Conservation (phyloP, 2,329 filamentous ascomycete species). For the Davidsoniella neocaledoniae region DNA sequence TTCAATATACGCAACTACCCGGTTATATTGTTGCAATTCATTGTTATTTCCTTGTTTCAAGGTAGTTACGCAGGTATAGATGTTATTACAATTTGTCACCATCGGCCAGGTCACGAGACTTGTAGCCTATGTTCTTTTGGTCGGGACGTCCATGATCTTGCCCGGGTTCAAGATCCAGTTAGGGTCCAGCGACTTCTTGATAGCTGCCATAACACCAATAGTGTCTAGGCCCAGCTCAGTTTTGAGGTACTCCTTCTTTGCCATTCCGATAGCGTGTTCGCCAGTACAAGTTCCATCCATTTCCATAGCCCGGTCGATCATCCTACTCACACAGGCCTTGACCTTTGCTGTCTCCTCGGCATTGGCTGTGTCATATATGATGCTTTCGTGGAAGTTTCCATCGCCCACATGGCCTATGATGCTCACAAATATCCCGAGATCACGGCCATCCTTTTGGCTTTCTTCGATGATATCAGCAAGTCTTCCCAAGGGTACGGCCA, state of each 20-base stretch:
- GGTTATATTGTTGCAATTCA: background rate
- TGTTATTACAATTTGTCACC: background rate
- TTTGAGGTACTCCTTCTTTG: slow-evolving; percentile 65
- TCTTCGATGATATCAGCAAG: slow-evolving; percentile 63
- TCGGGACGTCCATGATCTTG: slow-evolving; percentile 67
- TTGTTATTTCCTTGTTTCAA: background rate
- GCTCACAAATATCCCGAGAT: slow-evolving; percentile 70
- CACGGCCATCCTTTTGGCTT: slow-evolving; percentile 77
- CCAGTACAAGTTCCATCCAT: slow-evolving; percentile 92
- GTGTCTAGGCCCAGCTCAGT: slow-evolving; percentile 70
- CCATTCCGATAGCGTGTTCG: slow-evolving; percentile 72
- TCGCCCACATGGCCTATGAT: slow-evolving; percentile 84
- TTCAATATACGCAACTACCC: background rate
- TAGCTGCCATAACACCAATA: slow-evolving; percentile 64
- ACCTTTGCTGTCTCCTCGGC: slow-evolving; percentile 57
- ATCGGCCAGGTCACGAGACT: slow-evolving; percentile 5
- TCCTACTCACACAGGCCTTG: slow-evolving; percentile 68
- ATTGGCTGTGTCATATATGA: slow-evolving; percentile 65
- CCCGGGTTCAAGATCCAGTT: slow-evolving; percentile 82
- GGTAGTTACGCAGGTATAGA: no score
- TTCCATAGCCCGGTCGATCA: slow-evolving; percentile 77
- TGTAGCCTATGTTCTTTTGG: slow-evolving; percentile 17
- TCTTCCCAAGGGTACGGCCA: slow-evolving; percentile 63
- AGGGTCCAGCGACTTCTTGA: slow-evolving; percentile 73
- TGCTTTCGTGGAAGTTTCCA: slow-evolving; percentile 86